Percentiles rank a stretch among this genome's conserved stretches.
phyloP scores from a whole-genome alignment of 805 yeast species.

The Yarrowia sp. region DNA sequence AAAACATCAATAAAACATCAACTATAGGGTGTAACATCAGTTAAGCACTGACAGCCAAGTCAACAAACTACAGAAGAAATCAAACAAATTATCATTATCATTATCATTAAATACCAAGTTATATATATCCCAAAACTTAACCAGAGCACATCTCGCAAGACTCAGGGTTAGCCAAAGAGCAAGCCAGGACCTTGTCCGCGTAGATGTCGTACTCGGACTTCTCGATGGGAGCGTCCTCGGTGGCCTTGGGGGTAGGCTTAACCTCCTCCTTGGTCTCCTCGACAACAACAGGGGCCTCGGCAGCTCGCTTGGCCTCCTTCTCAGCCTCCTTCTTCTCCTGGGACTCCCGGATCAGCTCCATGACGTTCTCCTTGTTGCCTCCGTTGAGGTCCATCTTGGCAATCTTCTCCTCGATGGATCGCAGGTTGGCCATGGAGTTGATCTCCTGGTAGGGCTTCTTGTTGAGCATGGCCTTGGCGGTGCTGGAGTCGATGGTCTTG shows the following conservation, averaged over 20 bases:
- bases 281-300: background rate
- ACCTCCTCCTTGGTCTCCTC: conserved; percentile 23
- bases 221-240: conserved; percentile 45
- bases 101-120: conserved; percentile 25
- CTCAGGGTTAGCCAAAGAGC: conserved; percentile 96
- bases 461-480: conserved; percentile 28
- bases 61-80: too few species aligned
- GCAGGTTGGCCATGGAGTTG: conserved; percentile 20
- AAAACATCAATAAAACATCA: too few species aligned
- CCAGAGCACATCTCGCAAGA: conserved; percentile 99
- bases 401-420: conserved; percentile 5
- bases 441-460: conserved; percentile 25
- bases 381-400: conserved; percentile 8
- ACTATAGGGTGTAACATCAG: too few species aligned
- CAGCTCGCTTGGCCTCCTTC: conserved; percentile 3
- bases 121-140: conserved; percentile 39
- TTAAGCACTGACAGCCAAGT: too few species aligned
- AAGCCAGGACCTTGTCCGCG: conserved; percentile 91
- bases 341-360: conserved; percentile 9
- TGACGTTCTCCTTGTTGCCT: conserved; percentile 16
- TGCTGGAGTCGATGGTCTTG: conserved; percentile 32
- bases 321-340: conserved; percentile 11
- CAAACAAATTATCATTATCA: conserved; percentile 22
- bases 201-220: conserved; percentile 62
- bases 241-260: conserved; percentile 27